Percentiles rank a stretch among this genome's conserved stretches.
phyloP scores from a whole-genome alignment of 1,284 basidiomycete species.

The Athelia psychrophila region DNA sequence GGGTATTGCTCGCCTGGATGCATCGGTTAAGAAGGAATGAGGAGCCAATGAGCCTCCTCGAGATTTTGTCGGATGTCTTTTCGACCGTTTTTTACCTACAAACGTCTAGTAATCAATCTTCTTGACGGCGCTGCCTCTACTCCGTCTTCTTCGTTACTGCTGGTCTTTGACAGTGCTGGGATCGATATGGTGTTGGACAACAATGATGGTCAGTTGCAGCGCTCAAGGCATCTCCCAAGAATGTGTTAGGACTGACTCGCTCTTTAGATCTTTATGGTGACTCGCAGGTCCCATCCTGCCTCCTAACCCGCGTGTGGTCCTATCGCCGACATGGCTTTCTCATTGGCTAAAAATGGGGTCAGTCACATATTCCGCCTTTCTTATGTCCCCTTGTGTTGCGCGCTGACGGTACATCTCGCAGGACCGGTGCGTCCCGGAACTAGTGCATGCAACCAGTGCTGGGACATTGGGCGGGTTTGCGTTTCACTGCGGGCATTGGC shows the following conservation, averaged over 20 bases:
- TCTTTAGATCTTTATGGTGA: conserved; percentile 71
- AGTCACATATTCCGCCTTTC: conserved; percentile 20
- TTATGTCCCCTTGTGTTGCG: conserved; percentile 4
- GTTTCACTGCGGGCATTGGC: too few species aligned
- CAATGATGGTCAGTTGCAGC: conserved; percentile 53
- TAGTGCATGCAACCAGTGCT: conserved; percentile 82
- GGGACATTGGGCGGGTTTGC: conserved; percentile 79
- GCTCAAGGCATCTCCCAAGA: not conserved
- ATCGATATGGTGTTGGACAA: conserved; percentile 78
- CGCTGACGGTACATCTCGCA: conserved; percentile 24
- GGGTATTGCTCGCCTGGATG: too few species aligned
- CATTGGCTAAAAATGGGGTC: conserved; percentile 68
- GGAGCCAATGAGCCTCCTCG: too few species aligned
- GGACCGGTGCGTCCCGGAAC: conserved; percentile 78
- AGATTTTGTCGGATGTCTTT: too few species aligned
- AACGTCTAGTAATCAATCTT: too few species aligned
- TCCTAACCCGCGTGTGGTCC: conserved; percentile 73
- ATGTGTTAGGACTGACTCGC: conserved; percentile 4
- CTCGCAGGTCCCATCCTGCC: conserved; percentile 36
- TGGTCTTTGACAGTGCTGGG: too few species aligned
- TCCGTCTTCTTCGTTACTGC: too few species aligned
- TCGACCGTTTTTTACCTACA: too few species aligned
- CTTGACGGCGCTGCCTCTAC: too few species aligned
- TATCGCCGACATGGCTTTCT: conserved; percentile 81
- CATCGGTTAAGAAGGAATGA: too few species aligned